Base-by-base conservation (phyloP, 2,329 filamentous ascomycete genomes). In the Pseudogymnoascus sp. region DNA sequence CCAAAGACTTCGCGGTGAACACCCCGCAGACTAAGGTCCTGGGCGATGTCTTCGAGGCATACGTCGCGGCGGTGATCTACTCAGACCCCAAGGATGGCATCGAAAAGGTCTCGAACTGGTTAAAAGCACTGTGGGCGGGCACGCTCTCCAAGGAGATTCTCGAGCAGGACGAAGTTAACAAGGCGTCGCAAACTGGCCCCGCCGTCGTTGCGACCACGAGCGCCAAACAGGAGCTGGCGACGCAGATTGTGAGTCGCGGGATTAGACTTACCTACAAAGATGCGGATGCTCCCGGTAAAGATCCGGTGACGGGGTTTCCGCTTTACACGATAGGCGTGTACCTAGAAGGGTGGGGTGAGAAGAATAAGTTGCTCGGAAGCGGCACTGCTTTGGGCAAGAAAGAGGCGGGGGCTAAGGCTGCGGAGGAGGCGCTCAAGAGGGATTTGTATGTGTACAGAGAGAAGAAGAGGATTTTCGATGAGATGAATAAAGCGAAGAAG, bases 1-100 rank as follows among this genome's bases (percentile, higher is more conserved):
- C 82, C 1, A 66, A 68, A 11, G 80, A 81, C 66, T 77, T 78
- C 69, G 69, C 31, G 19, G 24, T 44, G 35, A n/a, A 62, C 26
- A 14, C 59, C 16, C n/a, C 42, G 44, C 80, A 83, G 65, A 82
- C 78, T 13, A 97, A 97, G 74, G 85, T 91, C 8, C 80, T 89
- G 63, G 93, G 88, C 7, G 93, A 97, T 72, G 82, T 97, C 16
- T 96, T 97, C 70, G 93, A 97, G 74, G 89, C 93, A 0, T 97
- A 96, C 69, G 84, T 96, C 14, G 93, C 89, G 7, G 93, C 89
- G 2, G 76, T 93, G 5, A 82, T 96, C 35, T 77, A 91, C 1
- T 86, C 87, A 0, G 83, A 91, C 69, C 80, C 85, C 0, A 74
- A 77, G 2, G 73, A 84, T 56, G 92, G 93, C 0, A 82, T 88